These are phyloP conservation scores for Colletotrichum incanum DNA, from an alignment of 2,329 filamentous ascomycete species.

Conservation along the genomic window DNA sequence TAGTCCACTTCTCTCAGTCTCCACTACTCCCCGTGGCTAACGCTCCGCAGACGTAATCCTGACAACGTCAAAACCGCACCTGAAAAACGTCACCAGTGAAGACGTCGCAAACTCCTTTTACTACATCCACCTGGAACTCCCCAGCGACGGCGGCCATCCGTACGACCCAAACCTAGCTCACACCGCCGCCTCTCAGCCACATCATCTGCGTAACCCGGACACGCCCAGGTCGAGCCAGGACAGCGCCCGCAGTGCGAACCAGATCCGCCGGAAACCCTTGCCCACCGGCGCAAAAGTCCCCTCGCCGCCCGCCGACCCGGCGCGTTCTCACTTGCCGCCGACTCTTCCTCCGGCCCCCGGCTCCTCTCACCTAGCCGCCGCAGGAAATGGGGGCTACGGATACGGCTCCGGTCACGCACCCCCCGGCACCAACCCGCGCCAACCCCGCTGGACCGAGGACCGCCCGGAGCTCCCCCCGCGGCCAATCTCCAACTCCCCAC, in stretches of 20 bases:
- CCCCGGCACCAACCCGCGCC: background rate
- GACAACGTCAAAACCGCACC: conserved; percentile 88
- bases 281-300: conserved; percentile 53
- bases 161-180: conserved; percentile 44
- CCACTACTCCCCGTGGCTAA: conserved; percentile 42
- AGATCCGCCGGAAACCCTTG: conserved; percentile 69
- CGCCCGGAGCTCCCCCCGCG: conserved; percentile 35
- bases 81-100: conserved; percentile 89
- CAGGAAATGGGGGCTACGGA: conserved; percentile 5
- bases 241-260: conserved; percentile 58
- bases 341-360: background rate
- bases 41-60: conserved; percentile 83
- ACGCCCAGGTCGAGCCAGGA: conserved; percentile 62
- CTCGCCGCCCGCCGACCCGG: conserved; percentile 27
- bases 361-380: conserved; percentile 22
- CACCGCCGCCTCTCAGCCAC: conserved; percentile 46
- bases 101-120: conserved; percentile 92
- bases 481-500: conserved; percentile 30
- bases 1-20: conserved; percentile 43
- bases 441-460: conserved; percentile 12
- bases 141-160: conserved; percentile 61
- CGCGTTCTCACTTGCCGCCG: conserved; percentile 21
- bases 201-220: conserved; percentile 47
- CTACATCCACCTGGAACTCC: conserved; percentile 85
- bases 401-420: conserved; percentile 24